Evolutionary conservation across 306 rosid species (phyloP).

Genomic region (Vicia villosa): DNA sequence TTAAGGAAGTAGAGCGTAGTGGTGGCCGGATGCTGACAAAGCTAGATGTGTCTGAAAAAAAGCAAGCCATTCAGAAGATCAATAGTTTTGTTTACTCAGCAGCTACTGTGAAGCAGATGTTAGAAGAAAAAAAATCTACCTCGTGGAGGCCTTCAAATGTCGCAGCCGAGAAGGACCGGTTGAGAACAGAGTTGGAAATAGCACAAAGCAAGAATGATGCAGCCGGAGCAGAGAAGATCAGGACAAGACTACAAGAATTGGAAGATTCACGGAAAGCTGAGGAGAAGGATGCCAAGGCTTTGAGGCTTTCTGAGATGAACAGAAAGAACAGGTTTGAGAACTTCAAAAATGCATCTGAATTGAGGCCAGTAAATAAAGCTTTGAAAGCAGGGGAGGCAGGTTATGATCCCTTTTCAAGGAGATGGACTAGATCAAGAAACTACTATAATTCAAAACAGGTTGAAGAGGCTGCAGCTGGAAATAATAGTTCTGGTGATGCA

Average conservation of each 20-base stretch:
- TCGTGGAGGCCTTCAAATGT: constrained; percentile 77
- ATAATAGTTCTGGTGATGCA: constrained; percentile 32
- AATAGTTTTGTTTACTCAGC: constrained; percentile 85
- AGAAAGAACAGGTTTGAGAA: constrained; percentile 90
- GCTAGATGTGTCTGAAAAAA: constrained; percentile 63
- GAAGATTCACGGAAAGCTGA: constrained; percentile 63
- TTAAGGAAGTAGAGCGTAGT: constrained; percentile 81
- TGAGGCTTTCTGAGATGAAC: constrained; percentile 95
- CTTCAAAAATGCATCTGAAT: constrained; percentile 89
- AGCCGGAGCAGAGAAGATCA: constrained; percentile 65
- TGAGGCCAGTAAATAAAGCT: constrained; percentile 50
- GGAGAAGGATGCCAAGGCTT: constrained; percentile 72
- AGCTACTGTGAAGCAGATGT: constrained; percentile 89
- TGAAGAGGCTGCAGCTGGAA: constrained; percentile 49
- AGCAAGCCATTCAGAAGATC: constrained; percentile 67
- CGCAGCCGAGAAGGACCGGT: constrained; percentile 92
- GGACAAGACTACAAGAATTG: constrained; percentile 65
- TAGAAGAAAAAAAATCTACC: constrained; percentile 83
- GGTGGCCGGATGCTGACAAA: constrained; percentile 78
- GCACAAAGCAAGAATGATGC: constrained; percentile 69
- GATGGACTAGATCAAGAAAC: constrained; percentile 97
- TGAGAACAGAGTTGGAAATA: constrained; percentile 72
- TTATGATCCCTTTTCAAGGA: constrained; percentile 97
- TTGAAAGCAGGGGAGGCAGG: constrained; percentile 96
- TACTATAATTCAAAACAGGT: constrained; percentile 70